These are phyloP conservation scores for Sordaria brevicollis DNA, from an alignment of 495 filamentous ascomycete genomes.

Conservation along the genomic window DNA sequence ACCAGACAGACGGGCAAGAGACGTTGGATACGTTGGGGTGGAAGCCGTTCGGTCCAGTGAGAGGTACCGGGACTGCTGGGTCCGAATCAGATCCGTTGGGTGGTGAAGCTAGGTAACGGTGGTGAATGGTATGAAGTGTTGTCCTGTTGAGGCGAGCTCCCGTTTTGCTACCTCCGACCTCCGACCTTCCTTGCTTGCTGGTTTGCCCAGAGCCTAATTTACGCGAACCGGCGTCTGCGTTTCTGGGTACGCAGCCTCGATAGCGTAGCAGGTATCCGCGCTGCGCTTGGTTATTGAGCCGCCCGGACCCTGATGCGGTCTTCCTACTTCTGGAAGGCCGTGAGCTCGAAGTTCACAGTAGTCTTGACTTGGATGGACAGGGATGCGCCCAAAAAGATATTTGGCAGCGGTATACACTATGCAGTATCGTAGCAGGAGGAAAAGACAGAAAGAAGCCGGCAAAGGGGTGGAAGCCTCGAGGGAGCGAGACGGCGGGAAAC, in stretches of 20 bases:
- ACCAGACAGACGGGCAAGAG: constrained; percentile 5
- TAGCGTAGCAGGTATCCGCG: not conserved
- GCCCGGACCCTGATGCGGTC: not conserved
- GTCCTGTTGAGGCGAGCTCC: not conserved
- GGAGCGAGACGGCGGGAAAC: not conserved
- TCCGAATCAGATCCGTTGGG: not conserved
- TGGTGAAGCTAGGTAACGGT: not conserved
- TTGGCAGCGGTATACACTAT: not conserved
- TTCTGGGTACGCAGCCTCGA: not conserved
- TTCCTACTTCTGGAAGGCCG: not conserved
- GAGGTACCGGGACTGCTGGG: not conserved
- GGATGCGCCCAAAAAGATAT: not conserved
- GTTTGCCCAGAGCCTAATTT: not conserved
- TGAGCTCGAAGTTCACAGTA: not conserved
- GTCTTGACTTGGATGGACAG: not conserved
- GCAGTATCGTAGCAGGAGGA: not conserved
- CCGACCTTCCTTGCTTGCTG: not conserved
- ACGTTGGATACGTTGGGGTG: not conserved
- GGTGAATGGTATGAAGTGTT: not conserved
- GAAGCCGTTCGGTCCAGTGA: not conserved
- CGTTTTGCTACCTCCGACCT: not conserved
- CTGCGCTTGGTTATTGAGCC: not conserved
- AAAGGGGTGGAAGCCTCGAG: not conserved
- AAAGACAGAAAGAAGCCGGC: not conserved
- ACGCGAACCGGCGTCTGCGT: constrained; percentile 1